Conservation (phyloP, 257 asterid genomes). For the Scutellaria barbata region DNA sequence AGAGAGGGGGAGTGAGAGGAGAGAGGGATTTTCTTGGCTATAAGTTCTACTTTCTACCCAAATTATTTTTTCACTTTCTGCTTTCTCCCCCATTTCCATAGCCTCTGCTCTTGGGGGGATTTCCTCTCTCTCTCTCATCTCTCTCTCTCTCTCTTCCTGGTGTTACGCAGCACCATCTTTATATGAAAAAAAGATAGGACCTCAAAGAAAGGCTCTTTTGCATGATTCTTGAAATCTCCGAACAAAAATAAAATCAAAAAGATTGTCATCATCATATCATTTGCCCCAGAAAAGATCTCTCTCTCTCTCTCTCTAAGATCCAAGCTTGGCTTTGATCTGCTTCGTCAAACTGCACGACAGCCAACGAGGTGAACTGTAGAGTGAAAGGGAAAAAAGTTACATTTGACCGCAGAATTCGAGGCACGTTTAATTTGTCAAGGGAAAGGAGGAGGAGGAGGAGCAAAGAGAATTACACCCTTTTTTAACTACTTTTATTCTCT, state of each 20-base stretch:
- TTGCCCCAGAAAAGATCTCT: slow-evolving; percentile 25
- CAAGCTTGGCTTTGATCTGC: slow-evolving; percentile 38
- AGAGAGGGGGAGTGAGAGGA: slow-evolving; percentile 37
- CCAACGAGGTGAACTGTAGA: slow-evolving; percentile 44
- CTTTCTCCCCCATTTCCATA: slow-evolving; percentile 83
- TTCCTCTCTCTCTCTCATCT: slow-evolving; percentile 42
- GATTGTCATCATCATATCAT: slow-evolving; percentile 19
- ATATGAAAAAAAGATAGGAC: slow-evolving; percentile 56
- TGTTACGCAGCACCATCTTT: slow-evolving; percentile 85
- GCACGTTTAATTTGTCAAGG: slow-evolving; percentile 52
- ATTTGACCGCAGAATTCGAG: slow-evolving; percentile 86
- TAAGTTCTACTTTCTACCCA: background rate
- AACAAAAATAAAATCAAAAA: background rate
- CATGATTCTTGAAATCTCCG: slow-evolving; percentile 44
- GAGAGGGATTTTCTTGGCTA: slow-evolving; percentile 31
- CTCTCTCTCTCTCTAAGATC: slow-evolving; percentile 36
- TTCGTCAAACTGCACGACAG: slow-evolving; percentile 48
- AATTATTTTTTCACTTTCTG: slow-evolving; percentile 25
- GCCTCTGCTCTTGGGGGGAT: slow-evolving; percentile 92
- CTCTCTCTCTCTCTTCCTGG: slow-evolving; percentile 45
- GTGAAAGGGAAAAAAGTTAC: slow-evolving; percentile 23
- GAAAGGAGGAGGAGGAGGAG: slow-evolving; percentile 13
- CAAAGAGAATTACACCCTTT: slow-evolving; percentile 32
- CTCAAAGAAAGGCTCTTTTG: slow-evolving; percentile 43
- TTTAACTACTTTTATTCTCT: slow-evolving; percentile 58